A percentile compares a stretch with the other conserved stretches of the same genome.
These are phyloP conservation scores for Fusarium odoratissimum DNA, from an alignment of 2,329 filamentous ascomycete species.

Conservation along the genomic window DNA sequence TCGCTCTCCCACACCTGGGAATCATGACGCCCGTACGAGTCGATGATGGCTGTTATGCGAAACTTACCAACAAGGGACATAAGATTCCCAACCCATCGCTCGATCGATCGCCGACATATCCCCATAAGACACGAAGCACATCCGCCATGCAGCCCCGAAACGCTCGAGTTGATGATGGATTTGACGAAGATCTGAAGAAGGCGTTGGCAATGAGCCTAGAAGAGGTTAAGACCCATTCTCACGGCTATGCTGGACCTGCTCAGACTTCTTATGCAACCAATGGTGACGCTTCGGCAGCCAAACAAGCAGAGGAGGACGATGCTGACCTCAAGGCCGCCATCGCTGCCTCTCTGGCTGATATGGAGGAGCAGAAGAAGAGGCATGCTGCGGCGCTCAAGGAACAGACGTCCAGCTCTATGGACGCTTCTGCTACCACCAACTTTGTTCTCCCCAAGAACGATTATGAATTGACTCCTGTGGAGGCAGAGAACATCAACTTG, in stretches of 20 bases:
- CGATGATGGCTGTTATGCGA: slow-evolving; percentile 94
- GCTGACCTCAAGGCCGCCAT: slow-evolving; percentile 94
- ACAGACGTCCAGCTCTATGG: slow-evolving; percentile 67
- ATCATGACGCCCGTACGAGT: slow-evolving; percentile 93
- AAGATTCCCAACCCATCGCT: slow-evolving; percentile 56
- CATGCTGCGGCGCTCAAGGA: slow-evolving; percentile 87
- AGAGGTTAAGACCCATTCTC: slow-evolving; percentile 81
- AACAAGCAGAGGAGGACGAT: slow-evolving; percentile 83
- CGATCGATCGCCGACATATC: slow-evolving; percentile 61
- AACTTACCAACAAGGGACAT: slow-evolving; percentile 78
- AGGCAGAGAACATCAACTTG: slow-evolving; percentile 97
- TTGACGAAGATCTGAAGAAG: slow-evolving; percentile 93
- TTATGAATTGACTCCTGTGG: slow-evolving; percentile 91
- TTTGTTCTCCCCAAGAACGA: slow-evolving; percentile 83
- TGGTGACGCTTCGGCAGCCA: slow-evolving; percentile 50
- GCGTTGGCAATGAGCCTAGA: slow-evolving; percentile 97
- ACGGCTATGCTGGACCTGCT: slow-evolving; percentile 75
- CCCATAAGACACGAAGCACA: slow-evolving; percentile 73
- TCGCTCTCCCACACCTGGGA: slow-evolving; percentile 90
- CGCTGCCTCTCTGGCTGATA: slow-evolving; percentile 91
- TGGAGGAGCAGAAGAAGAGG: slow-evolving; percentile 97
- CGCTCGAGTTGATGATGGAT: slow-evolving; percentile 87
- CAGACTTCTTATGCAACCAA: slow-evolving; percentile 55
- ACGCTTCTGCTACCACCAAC: slow-evolving; percentile 54
- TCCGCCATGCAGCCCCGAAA: slow-evolving; percentile 87